Conservation (phyloP, 352 stramenopile species). For the Phytophthora multivora region DNA sequence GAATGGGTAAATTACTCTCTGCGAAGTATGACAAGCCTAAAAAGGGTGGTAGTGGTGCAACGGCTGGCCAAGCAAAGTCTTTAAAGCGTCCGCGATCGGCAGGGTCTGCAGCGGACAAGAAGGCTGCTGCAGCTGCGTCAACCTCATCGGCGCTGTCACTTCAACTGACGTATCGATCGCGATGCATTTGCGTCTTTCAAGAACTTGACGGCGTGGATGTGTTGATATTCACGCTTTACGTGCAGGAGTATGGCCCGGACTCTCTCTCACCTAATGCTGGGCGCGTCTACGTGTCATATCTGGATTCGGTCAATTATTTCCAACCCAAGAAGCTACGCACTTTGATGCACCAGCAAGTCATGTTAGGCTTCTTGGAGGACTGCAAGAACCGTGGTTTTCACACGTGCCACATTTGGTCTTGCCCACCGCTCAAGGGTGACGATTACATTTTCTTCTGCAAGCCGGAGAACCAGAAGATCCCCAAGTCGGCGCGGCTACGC, state of each 20-base stretch:
- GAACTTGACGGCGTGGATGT: slow-evolving; percentile 89
- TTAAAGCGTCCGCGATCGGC: slow-evolving; percentile 67
- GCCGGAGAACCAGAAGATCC: slow-evolving; percentile 90
- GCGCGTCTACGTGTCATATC: slow-evolving; percentile 88
- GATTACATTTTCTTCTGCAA: slow-evolving; percentile 93
- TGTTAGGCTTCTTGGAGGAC: slow-evolving; percentile 88
- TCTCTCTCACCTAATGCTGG: slow-evolving; percentile 78
- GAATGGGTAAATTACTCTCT: slow-evolving; percentile 77
- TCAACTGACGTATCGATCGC: slow-evolving; percentile 84
- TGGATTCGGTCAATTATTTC: slow-evolving; percentile 92
- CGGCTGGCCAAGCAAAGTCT: slow-evolving; percentile 50
- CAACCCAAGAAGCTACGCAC: slow-evolving; percentile 89
- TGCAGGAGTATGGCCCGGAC: slow-evolving; percentile 86
- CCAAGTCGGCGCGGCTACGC: slow-evolving; percentile 83
- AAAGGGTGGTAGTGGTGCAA: slow-evolving; percentile 32
- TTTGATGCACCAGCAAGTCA: slow-evolving; percentile 89
- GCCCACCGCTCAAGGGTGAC: slow-evolving; percentile 84
- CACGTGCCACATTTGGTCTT: slow-evolving; percentile 92
- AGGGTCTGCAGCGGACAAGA: slow-evolving; percentile 22
- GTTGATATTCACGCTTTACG: slow-evolving; percentile 89
- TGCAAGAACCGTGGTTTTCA: slow-evolving; percentile 89
- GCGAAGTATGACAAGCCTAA: slow-evolving; percentile 72
- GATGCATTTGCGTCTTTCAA: slow-evolving; percentile 92
- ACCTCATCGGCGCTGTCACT: slow-evolving; percentile 41
- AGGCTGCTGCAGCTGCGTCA: slow-evolving; percentile 17